Evolutionary conservation across 345 rosid genomes (phyloP).

Genomic region (Rubroshorea leprosula): DNA sequence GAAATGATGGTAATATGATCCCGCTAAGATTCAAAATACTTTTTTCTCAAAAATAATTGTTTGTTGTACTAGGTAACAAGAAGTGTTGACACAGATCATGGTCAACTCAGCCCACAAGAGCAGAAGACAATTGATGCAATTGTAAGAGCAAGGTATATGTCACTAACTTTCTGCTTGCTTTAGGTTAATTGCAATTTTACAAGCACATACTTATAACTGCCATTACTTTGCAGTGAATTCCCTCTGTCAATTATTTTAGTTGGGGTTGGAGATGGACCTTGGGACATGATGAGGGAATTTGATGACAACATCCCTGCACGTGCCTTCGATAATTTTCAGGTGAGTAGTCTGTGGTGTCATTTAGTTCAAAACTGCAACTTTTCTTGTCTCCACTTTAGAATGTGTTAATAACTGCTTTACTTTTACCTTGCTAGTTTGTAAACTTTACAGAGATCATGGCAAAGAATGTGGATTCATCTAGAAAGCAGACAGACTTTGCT

Average conservation of each 20-base stretch:
- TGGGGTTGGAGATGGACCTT: slow-evolving; percentile 96
- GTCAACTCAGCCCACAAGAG: slow-evolving; percentile 78
- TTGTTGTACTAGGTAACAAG: slow-evolving; percentile 56
- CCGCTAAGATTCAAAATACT: not conserved
- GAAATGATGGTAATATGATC: too few relatives aligned
- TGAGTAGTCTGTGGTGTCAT: slow-evolving; percentile 7
- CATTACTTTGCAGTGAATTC: slow-evolving; percentile 47
- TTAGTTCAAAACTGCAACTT: not conserved
- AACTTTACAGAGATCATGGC: slow-evolving; percentile 86
- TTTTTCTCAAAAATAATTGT: not conserved
- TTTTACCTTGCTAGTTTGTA: slow-evolving; percentile 52
- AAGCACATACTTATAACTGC: not conserved
- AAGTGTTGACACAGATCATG: slow-evolving; percentile 59
- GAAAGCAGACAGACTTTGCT: slow-evolving; percentile 73
- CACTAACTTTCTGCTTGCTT: slow-evolving; percentile 12
- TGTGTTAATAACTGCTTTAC: slow-evolving; percentile 2
- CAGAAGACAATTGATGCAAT: slow-evolving; percentile 74
- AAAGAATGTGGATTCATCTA: slow-evolving; percentile 47
- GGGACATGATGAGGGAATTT: slow-evolving; percentile 93
- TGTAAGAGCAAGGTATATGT: slow-evolving; percentile 67
- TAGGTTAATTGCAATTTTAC: not conserved
- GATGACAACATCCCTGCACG: slow-evolving; percentile 92
- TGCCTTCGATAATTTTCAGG: slow-evolving; percentile 86
- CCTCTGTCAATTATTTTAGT: slow-evolving; percentile 85
- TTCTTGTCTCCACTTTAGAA: not conserved